Percentiles rank a stretch among this genome's conserved stretches.
These are phyloP conservation scores for Batkoa obscura DNA, from an alignment of 371 early-diverging fungal genomes.

Conservation along the genomic window DNA sequence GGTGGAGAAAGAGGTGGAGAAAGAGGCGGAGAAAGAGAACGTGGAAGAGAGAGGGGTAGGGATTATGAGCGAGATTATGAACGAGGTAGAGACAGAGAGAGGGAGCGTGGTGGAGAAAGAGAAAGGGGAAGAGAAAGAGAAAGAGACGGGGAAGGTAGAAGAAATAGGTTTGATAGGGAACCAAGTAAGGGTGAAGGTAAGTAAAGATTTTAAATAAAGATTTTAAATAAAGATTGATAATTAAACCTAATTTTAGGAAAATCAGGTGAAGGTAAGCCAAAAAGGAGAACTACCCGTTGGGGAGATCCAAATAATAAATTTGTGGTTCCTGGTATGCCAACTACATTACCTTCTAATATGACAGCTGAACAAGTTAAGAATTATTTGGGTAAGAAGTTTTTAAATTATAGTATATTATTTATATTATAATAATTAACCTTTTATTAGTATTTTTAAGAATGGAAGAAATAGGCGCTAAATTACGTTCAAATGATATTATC, in stretches of 20 bases:
- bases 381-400: constrained; percentile 40
- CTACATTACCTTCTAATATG: constrained; percentile 55
- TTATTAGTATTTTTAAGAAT: constrained; percentile 54
- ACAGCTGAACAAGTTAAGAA: constrained; percentile 59
- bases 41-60: not conserved
- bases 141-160: not conserved
- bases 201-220: too few relatives aligned
- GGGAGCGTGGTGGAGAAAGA: not conserved
- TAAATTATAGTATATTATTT: too few relatives aligned
- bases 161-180: not conserved
- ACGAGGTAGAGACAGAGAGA: not conserved
- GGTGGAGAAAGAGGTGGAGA: not conserved
- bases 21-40: not conserved
- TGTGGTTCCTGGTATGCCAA: constrained; percentile 58
- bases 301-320: constrained; percentile 51
- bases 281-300: constrained; percentile 61
- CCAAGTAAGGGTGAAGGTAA: not conserved
- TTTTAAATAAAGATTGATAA: too few relatives aligned
- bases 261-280: constrained; percentile 22
- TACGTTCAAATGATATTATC: constrained; percentile 60
- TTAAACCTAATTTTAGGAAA: constrained; percentile 8
- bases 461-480: constrained; percentile 70
- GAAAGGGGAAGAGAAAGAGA: not conserved
- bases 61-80: not conserved
- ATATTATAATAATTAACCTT: not conserved